A percentile compares a stretch with the other conserved stretches of the same genome.
These are phyloP conservation scores for Obelidium mucronatum DNA, from an alignment of 192 early-diverging fungal genomes.

Conservation along the genomic window DNA sequence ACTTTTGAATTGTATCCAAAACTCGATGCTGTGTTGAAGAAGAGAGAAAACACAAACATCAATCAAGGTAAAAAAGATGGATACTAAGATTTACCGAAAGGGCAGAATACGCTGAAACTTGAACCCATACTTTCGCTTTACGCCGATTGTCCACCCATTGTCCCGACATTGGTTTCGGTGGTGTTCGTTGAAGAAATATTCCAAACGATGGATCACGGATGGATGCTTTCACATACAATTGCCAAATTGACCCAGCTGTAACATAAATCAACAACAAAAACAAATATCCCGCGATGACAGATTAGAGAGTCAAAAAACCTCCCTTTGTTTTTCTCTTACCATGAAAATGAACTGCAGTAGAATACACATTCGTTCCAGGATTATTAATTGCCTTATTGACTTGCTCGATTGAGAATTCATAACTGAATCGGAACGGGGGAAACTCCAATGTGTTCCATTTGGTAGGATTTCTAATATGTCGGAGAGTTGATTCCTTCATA, in stretches of 20 bases:
- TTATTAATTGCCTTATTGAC: neutral
- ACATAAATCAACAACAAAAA: neutral
- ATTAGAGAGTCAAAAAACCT: too few species aligned
- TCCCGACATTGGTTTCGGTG: neutral
- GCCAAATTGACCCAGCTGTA: slow-evolving; percentile 49
- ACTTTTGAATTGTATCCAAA: neutral
- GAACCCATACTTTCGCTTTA: slow-evolving; percentile 42
- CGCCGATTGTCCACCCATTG: slow-evolving; percentile 41
- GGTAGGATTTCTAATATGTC: neutral
- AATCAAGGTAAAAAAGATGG: neutral
- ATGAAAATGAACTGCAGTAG: slow-evolving; percentile 24
- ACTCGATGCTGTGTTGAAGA: neutral
- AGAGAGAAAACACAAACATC: neutral
- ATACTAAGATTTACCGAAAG: neutral
- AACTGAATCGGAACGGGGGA: slow-evolving; percentile 25
- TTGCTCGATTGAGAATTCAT: neutral
- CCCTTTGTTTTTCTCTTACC: too few species aligned
- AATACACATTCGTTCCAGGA: slow-evolving; percentile 38
- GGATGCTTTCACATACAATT: slow-evolving; percentile 47
- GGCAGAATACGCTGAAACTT: slow-evolving; percentile 42
- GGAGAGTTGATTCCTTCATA: too few species aligned
- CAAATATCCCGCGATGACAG: too few species aligned
- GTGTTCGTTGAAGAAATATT: slow-evolving; percentile 47
- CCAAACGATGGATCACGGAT: slow-evolving; percentile 39
- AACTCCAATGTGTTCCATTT: neutral